Base-by-base conservation (phyloP, 495 filamentous ascomycete genomes). In the Aspergillus indologenus region DNA sequence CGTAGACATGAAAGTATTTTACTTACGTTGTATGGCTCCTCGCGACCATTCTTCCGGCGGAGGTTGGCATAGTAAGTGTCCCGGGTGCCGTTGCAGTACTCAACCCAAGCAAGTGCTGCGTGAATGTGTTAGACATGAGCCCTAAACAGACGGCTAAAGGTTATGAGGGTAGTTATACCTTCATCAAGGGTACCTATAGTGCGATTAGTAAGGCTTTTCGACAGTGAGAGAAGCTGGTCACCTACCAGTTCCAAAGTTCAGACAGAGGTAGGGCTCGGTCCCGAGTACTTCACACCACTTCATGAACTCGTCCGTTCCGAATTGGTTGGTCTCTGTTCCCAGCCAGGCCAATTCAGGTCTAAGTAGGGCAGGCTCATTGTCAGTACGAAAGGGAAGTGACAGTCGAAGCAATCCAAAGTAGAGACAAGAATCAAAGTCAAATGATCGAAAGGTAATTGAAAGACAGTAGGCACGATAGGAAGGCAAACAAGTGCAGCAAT, bases 221-320 rank as follows among this genome's bases (percentile, higher is more conserved):
- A 23, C 15, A 23, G 22, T 3, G 14, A 19, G 17, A 50, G 17
- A 26, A 23, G 29, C 23, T 6, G 31, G n/a, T 14, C 11, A 45
- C 42, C 20, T 64, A 56, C 75, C 75, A 48, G 88, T 91, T 51
- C 86, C 89, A 66, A 92, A 83, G 75, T 92, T 92, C 58, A 92
- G 73, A 61, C 81, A 84, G 26, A 92, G 73, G 63, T 90, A 91
- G 4, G 89, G 89, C 72, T 91, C 84, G 0, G 86, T 85, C 8
- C 81, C 81, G 19, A 91, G 77, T 4, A 80, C 73, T 60, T 85
- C 80, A 45, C 88, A 88, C 89, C 89, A 92, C 49, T 84, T 80
- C 79, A 92, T 79, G 72, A 92, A 92, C 74, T 91, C 89, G 70
- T 92, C 89, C 5, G 88, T 92, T 34, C 88, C 89, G 64, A 92